A percentile compares a stretch with the other conserved stretches of the same genome.
phyloP scores from a whole-genome alignment of 306 rosid species.

The Fagus sylvatica region DNA sequence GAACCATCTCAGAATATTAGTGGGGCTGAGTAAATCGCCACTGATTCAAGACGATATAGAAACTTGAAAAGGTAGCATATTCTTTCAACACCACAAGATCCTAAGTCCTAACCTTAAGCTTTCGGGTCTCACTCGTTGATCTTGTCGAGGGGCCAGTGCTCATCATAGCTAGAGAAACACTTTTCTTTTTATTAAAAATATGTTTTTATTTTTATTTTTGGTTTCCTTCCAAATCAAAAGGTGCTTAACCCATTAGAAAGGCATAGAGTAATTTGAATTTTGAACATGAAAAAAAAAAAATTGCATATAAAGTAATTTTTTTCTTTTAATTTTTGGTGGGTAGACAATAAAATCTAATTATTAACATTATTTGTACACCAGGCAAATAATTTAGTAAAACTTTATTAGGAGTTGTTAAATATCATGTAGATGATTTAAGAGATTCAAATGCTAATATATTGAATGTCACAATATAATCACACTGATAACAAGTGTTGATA shows the following conservation, averaged over 20 bases:
- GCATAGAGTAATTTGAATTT: too few species aligned
- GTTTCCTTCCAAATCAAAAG: not conserved
- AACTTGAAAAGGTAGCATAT: not conserved
- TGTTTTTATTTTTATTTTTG: not conserved
- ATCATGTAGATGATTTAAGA: too few species aligned
- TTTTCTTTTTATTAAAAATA: not conserved
- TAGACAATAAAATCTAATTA: too few species aligned
- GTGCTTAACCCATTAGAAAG: not conserved
- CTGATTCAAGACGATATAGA: not conserved
- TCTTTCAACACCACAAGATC: conserved; percentile 8
- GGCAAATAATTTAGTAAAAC: too few species aligned
- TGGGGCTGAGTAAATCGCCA: not conserved
- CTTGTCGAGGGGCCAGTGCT: not conserved
- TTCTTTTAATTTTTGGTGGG: too few species aligned
- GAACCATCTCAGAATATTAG: not conserved
- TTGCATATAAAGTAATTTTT: too few species aligned
- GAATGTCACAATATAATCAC: too few species aligned
- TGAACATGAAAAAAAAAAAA: too few species aligned
- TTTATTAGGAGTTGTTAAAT: too few species aligned
- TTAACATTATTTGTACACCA: too few species aligned
- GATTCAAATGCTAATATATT: too few species aligned
- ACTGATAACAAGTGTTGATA: too few species aligned
- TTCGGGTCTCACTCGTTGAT: not conserved
- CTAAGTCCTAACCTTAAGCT: not conserved
- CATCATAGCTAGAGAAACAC: not conserved